These are phyloP conservation scores for Phyllosticta citriasiana DNA, from an alignment of 2,329 filamentous ascomycete genomes.

Conservation along the genomic window DNA sequence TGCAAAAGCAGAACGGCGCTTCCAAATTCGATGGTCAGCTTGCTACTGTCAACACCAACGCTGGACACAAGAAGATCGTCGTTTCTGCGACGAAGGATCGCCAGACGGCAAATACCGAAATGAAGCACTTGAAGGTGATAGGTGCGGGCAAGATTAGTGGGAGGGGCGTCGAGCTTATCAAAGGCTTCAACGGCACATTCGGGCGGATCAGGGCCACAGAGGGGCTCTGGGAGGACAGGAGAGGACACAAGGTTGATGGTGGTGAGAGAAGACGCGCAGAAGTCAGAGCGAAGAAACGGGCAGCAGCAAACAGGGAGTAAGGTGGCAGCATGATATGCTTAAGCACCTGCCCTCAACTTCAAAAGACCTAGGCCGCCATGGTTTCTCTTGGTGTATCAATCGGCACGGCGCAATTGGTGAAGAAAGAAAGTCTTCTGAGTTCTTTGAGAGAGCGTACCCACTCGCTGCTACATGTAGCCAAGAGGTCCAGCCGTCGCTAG, in stretches of 20 bases:
- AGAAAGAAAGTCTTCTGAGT: neutral
- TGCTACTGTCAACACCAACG: slow-evolving; percentile 43
- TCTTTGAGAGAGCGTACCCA: neutral
- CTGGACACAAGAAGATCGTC: slow-evolving; percentile 47
- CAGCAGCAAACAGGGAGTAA: slow-evolving; percentile 63
- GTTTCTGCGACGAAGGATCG: slow-evolving; percentile 23
- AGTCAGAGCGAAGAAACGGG: slow-evolving; percentile 75
- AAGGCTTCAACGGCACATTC: slow-evolving; percentile 48
- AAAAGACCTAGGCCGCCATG: neutral
- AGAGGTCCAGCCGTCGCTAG: neutral
- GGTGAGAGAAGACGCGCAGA: slow-evolving; percentile 84
- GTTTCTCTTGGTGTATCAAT: neutral
- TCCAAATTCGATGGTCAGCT: neutral
- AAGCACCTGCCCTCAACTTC: neutral
- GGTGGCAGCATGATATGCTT: neutral
- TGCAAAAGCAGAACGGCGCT: neutral
- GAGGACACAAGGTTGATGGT: slow-evolving; percentile 87
- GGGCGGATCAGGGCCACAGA: slow-evolving; percentile 64
- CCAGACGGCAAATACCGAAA: neutral
- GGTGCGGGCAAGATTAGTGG: slow-evolving; percentile 63
- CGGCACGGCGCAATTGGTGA: neutral
- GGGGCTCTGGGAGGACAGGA: slow-evolving; percentile 84
- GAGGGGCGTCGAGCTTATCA: slow-evolving; percentile 60
- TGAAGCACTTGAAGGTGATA: slow-evolving; percentile 53
- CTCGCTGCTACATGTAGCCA: neutral